Base-by-base conservation (phyloP, 805 yeast species). In the Helenozyma rhizophorensis region DNA sequence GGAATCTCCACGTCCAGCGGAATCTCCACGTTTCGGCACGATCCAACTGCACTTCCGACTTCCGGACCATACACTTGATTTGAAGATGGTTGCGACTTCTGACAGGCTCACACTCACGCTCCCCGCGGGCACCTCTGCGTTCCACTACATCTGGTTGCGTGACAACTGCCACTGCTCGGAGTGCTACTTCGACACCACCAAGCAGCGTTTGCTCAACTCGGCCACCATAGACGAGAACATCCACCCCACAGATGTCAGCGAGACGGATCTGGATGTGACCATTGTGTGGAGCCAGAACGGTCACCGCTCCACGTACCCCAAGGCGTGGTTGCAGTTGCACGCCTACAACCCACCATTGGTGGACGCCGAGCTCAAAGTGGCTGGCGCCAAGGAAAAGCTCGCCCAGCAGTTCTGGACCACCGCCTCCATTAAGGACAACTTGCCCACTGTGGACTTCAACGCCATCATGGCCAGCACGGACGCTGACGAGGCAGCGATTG, bases 141-240 rank as follows among this genome's bases (percentile, higher is more conserved):
- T 43, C 35, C 51, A 47, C 34, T 37, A 70, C 49, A 65, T 80
- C 28, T 80, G 85, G 85, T 61, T 80, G 13, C 60, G 86, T 28
- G 86, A 80, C 52, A 68, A 72, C 45, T 80, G 86, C 44, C 80
- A 70, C 40, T 79, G 83, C 42, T 53, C 58, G 9, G 42, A 62
- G 18, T 78, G 83, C 53, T 76, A 65, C 54, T 78, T 71, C 48
- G 56, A 67, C 3, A 48, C 57, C 28, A 80, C 86, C 21, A 75
- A 72, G 45, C 86, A 80, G 53, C 56, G 85, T 31, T 55, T 78
- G 15, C 62, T 75, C 29, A 73, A 78, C 45, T 71, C 82, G 10
- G 75, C 74, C 43, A 51, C 53, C 19, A 67, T 70, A 28, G 50
- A 58, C 32, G 53, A 45, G 21, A 54, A 54, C 13, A 58, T 62